Conservation (phyloP, 768 basidiomycete genomes). For the Roridomyces roridus region DNA sequence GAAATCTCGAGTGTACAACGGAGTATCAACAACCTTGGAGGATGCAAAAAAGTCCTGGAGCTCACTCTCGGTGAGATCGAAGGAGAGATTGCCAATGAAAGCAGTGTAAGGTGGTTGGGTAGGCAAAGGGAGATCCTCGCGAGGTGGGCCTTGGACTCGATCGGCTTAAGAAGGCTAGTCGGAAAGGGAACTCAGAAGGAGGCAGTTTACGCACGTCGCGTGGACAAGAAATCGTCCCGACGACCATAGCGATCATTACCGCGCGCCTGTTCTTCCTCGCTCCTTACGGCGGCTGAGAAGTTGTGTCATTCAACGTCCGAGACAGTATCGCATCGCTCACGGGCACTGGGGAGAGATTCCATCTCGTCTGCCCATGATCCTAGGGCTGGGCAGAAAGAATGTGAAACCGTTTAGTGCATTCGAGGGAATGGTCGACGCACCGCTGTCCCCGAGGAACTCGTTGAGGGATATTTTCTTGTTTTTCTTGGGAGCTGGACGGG, state of each 20-base stretch:
- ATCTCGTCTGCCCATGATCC: slow-evolving; percentile 99
- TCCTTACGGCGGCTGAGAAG: slow-evolving; percentile 67
- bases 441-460: slow-evolving; percentile 87
- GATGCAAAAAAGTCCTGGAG: slow-evolving; percentile 81
- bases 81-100: slow-evolving; percentile 95
- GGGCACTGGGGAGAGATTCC: slow-evolving; percentile 91
- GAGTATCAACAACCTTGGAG: slow-evolving; percentile 54
- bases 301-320: slow-evolving; percentile 16
- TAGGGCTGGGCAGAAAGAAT: slow-evolving; percentile 68
- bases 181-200: slow-evolving; percentile 7
- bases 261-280: slow-evolving; percentile 66
- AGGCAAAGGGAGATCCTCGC: slow-evolving; percentile 96
- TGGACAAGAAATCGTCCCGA: slow-evolving; percentile 68
- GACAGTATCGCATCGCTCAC: slow-evolving; percentile 56
- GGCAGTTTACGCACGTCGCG: slow-evolving; percentile 56
- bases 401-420: slow-evolving; percentile 14
- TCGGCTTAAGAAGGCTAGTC: slow-evolving; percentile 47
- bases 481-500: slow-evolving; percentile 80
- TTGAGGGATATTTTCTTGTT: slow-evolving; percentile 91
- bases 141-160: slow-evolving; percentile 58
- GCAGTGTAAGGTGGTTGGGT: slow-evolving; percentile 94
- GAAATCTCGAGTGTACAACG: not conserved
- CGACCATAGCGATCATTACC: slow-evolving; percentile 61
- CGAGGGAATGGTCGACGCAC: slow-evolving; percentile 54
- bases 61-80: slow-evolving; percentile 87